Evolutionary conservation across 106 monocot species (phyloP).

Genomic region (Phalaenopsis equestris): DNA sequence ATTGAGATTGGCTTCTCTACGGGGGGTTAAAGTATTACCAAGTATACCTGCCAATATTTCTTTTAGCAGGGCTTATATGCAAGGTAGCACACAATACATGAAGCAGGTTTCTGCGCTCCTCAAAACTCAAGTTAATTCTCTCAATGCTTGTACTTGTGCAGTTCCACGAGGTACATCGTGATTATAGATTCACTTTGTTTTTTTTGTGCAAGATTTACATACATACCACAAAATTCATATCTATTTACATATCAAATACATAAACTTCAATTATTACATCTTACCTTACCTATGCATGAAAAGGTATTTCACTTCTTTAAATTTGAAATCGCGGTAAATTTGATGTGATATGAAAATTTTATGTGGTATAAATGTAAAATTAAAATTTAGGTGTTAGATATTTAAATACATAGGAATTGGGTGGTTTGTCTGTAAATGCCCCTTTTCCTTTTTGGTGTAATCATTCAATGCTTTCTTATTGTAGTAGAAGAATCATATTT

Average conservation of each 20-base stretch:
- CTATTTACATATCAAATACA: too few relatives aligned
- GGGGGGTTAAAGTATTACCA: conserved; percentile 53
- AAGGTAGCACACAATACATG: conserved; percentile 75
- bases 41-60: conserved; percentile 55
- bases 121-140: conserved; percentile 65
- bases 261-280: too few relatives aligned
- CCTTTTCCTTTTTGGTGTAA: background rate
- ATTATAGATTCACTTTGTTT: background rate
- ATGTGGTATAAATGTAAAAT: too few relatives aligned
- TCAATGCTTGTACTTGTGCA: conserved; percentile 65
- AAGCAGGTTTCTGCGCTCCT: conserved; percentile 79
- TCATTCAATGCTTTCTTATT: background rate
- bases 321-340: too few relatives aligned
- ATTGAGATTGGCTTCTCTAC: conserved; percentile 73
- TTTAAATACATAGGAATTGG: too few relatives aligned
- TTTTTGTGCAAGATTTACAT: too few relatives aligned
- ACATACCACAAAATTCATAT: too few relatives aligned
- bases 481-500: conserved; percentile 39
- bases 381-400: too few relatives aligned
- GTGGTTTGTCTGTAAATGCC: too few relatives aligned
- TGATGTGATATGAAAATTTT: too few relatives aligned
- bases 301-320: too few relatives aligned
- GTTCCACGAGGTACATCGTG: conserved; percentile 26
- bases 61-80: conserved; percentile 80
- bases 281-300: too few relatives aligned